Evolutionary conservation across 306 rosid species (phyloP).

Genomic region (Argentina anserina): DNA sequence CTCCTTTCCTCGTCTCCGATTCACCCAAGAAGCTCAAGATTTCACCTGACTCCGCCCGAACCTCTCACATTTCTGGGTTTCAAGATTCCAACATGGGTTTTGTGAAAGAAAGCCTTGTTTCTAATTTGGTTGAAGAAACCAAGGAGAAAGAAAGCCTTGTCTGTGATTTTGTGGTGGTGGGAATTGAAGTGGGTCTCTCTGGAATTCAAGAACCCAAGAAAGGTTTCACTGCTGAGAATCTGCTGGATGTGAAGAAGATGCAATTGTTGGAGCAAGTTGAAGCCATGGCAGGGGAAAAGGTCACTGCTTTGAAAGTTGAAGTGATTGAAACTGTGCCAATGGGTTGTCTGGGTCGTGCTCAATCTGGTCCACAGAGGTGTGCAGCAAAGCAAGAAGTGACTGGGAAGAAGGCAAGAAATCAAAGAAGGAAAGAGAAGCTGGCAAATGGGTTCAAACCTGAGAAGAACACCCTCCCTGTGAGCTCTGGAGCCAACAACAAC

Average conservation of each 20-base stretch:
- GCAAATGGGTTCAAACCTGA: slow-evolving; percentile 6
- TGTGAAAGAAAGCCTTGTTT: slow-evolving; percentile 11
- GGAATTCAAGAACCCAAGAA: slow-evolving; percentile 17
- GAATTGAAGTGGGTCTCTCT: background rate
- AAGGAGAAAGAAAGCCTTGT: slow-evolving; percentile 11
- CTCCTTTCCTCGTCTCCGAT: background rate
- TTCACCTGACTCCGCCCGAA: slow-evolving; percentile 12
- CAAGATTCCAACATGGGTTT: slow-evolving; percentile 7
- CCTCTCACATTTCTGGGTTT: background rate
- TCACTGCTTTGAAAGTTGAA: slow-evolving; percentile 44
- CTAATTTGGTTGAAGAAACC: no score
- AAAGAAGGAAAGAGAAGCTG: slow-evolving; percentile 32
- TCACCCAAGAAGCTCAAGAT: slow-evolving; percentile 14
- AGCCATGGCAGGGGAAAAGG: slow-evolving; percentile 30
- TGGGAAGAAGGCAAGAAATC: slow-evolving; percentile 29
- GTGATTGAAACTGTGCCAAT: slow-evolving; percentile 48
- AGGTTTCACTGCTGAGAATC: slow-evolving; percentile 12
- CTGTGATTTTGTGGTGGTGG: slow-evolving; percentile 11
- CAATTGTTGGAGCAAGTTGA: slow-evolving; percentile 53
- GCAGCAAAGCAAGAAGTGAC: slow-evolving; percentile 11
- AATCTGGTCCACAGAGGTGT: no score
- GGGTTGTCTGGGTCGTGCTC: background rate
- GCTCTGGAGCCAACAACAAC: slow-evolving; percentile 14
- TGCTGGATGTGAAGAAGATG: slow-evolving; percentile 49
- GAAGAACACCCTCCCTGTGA: slow-evolving; percentile 1